These are phyloP conservation scores for Russula compacta DNA, from an alignment of 768 basidiomycete species.

Conservation along the genomic window DNA sequence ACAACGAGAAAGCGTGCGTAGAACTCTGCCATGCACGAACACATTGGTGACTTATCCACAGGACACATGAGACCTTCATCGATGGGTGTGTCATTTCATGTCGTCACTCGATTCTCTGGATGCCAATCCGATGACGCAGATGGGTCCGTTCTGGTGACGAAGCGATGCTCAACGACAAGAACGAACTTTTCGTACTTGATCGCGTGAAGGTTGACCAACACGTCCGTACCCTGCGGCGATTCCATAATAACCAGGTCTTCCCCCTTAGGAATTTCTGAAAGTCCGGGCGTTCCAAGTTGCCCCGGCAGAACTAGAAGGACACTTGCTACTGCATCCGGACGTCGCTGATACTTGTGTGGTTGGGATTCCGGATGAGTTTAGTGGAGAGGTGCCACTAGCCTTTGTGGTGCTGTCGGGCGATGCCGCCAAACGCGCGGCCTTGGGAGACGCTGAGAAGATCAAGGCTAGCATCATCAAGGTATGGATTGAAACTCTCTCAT, in stretches of 20 bases:
- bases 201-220: conserved; percentile 42
- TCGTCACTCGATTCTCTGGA: not conserved
- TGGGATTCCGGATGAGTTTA: conserved; percentile 62
- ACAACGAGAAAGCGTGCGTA: conserved; percentile 51
- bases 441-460: conserved; percentile 30
- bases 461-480: conserved; percentile 51
- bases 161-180: conserved; percentile 42
- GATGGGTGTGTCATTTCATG: conserved; percentile 39
- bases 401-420: conserved; percentile 45
- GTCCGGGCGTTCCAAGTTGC: conserved; percentile 22
- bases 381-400: conserved; percentile 65
- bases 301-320: conserved; percentile 32
- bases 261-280: not conserved
- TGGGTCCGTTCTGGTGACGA: conserved; percentile 65
- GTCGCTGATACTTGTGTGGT: conserved; percentile 39
- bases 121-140: conserved; percentile 25
- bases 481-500: not conserved
- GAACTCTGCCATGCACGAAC: not conserved
- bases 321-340: conserved; percentile 33
- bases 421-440: conserved; percentile 29
- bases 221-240: not conserved
- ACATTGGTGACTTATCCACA: conserved; percentile 21
- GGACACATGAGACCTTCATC: conserved; percentile 58
- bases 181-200: conserved; percentile 51
- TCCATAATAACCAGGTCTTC: too few relatives aligned